A percentile compares a stretch with the other conserved stretches of the same genome.
These are phyloP conservation scores for Kwoniella botswanensis DNA, from an alignment of 768 basidiomycete species.

Conservation along the genomic window DNA sequence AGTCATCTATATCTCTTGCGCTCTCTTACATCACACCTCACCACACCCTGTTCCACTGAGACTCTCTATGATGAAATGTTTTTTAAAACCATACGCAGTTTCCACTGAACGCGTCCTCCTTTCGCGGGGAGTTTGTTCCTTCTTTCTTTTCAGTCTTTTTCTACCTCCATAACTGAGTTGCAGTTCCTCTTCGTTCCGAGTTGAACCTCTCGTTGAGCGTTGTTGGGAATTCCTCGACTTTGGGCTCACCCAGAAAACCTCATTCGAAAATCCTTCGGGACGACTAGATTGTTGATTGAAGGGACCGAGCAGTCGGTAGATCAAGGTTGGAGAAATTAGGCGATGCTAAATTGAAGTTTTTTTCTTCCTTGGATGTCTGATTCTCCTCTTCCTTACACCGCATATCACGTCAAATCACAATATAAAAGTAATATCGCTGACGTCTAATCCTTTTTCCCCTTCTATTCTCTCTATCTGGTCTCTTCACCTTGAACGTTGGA, in stretches of 20 bases:
- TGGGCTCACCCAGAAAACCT: conserved; percentile 19
- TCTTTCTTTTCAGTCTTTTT: conserved; percentile 26
- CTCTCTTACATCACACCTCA: background rate
- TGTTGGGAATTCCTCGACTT: conserved; percentile 33
- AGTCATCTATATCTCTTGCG: background rate
- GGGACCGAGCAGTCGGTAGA: conserved; percentile 34
- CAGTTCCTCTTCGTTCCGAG: conserved; percentile 36
- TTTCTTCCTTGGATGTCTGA: conserved; percentile 60
- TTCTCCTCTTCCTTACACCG: conserved; percentile 12
- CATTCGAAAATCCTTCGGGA: conserved; percentile 23
- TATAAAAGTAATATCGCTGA: conserved; percentile 11
- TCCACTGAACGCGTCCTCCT: conserved; percentile 59
- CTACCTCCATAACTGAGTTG: conserved; percentile 42
- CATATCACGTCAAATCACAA: conserved; percentile 14
- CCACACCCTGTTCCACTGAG: conserved; percentile 6
- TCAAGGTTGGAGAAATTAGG: conserved; percentile 31
- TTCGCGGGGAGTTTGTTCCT: conserved; percentile 54
- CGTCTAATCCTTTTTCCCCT: background rate
- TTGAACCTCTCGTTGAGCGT: conserved; percentile 52
- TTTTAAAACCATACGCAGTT: conserved; percentile 60
- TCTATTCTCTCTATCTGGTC: background rate
- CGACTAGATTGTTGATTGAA: conserved; percentile 23
- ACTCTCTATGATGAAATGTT: conserved; percentile 53
- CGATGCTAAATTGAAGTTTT: conserved; percentile 57
- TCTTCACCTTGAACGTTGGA: background rate